Conservation (phyloP, 2,329 filamentous ascomycete genomes). For the Claviceps lovelessii region DNA sequence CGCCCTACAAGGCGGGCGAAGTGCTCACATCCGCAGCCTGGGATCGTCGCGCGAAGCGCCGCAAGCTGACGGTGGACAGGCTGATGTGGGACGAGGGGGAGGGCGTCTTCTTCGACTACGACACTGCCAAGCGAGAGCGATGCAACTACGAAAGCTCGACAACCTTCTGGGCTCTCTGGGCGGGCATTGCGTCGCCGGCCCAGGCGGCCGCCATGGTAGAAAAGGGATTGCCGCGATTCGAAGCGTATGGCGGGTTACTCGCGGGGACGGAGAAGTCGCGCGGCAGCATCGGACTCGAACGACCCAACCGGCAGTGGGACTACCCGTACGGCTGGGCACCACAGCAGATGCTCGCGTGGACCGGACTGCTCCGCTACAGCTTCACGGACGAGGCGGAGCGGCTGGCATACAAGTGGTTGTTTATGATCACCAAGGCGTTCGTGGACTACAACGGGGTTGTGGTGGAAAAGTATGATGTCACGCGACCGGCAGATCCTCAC, state of each 20-base stretch:
- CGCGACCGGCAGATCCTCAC: slow-evolving; percentile 75
- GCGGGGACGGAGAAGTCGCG: slow-evolving; percentile 84
- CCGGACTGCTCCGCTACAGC: slow-evolving; percentile 77
- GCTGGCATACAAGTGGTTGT: slow-evolving; percentile 89
- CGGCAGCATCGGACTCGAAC: slow-evolving; percentile 60
- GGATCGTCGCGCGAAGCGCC: slow-evolving; percentile 75
- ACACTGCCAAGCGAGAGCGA: slow-evolving; percentile 68
- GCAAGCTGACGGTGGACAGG: slow-evolving; percentile 78
- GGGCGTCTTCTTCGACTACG: slow-evolving; percentile 97
- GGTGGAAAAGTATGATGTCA: slow-evolving; percentile 98
- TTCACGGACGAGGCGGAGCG: slow-evolving; percentile 82
- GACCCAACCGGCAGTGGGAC: slow-evolving; percentile 96
- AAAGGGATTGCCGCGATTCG: slow-evolving; percentile 72
- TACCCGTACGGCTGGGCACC: slow-evolving; percentile 97
- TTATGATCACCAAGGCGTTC: slow-evolving; percentile 97
- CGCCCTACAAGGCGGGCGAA: slow-evolving; percentile 47
- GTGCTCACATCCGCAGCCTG: slow-evolving; percentile 73
- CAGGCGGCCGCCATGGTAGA: slow-evolving; percentile 76
- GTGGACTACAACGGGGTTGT: slow-evolving; percentile 97
- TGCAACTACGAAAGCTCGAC: slow-evolving; percentile 81
- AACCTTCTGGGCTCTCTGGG: slow-evolving; percentile 96
- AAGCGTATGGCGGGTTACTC: slow-evolving; percentile 73
- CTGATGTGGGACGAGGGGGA: slow-evolving; percentile 84
- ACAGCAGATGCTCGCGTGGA: slow-evolving; percentile 97
- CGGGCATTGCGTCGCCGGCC: slow-evolving; percentile 68